Evolutionary conservation across 2,329 filamentous ascomycete species (phyloP).

Genomic region (Stachybotrys chlorohalonatus): DNA sequence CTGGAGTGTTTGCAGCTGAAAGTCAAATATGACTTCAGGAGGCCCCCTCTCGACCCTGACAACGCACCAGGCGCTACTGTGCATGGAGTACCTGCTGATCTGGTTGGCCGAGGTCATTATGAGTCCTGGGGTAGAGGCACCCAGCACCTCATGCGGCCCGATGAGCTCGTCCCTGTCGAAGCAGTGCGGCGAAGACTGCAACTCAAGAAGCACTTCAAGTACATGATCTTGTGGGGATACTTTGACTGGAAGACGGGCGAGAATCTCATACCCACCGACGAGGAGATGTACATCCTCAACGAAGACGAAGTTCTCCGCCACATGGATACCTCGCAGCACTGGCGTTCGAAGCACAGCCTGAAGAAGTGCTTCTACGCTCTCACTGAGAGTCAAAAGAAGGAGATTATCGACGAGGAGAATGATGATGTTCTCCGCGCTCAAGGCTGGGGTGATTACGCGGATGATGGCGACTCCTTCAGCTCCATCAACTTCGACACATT

Average conservation of each 20-base stretch:
- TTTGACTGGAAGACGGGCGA: slow-evolving; percentile 42
- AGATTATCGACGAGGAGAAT: slow-evolving; percentile 26
- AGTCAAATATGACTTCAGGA: slow-evolving; percentile 45
- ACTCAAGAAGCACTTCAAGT: slow-evolving; percentile 42
- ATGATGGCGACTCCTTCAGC: not conserved
- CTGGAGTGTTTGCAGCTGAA: slow-evolving; percentile 47
- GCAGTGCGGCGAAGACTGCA: slow-evolving; percentile 39
- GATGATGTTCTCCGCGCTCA: slow-evolving; percentile 24
- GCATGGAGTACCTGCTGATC: slow-evolving; percentile 39
- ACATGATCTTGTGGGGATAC: slow-evolving; percentile 56
- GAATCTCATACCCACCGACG: slow-evolving; percentile 39
- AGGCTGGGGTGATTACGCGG: slow-evolving; percentile 18
- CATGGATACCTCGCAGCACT: slow-evolving; percentile 26
- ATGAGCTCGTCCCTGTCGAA: slow-evolving; percentile 51
- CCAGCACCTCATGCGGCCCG: slow-evolving; percentile 41
- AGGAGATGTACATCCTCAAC: slow-evolving; percentile 44
- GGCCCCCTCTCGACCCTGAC: slow-evolving; percentile 16
- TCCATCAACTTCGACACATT: too few species aligned
- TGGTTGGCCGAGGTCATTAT: slow-evolving; percentile 42
- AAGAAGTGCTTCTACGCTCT: slow-evolving; percentile 35
- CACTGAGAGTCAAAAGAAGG: slow-evolving; percentile 22
- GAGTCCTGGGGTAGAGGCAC: slow-evolving; percentile 47
- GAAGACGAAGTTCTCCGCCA: slow-evolving; percentile 25
- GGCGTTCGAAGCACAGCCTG: slow-evolving; percentile 33
- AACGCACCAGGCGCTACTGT: slow-evolving; percentile 20